Base-by-base conservation (phyloP, 768 basidiomycete genomes). In the Daedaleopsis nitida region DNA sequence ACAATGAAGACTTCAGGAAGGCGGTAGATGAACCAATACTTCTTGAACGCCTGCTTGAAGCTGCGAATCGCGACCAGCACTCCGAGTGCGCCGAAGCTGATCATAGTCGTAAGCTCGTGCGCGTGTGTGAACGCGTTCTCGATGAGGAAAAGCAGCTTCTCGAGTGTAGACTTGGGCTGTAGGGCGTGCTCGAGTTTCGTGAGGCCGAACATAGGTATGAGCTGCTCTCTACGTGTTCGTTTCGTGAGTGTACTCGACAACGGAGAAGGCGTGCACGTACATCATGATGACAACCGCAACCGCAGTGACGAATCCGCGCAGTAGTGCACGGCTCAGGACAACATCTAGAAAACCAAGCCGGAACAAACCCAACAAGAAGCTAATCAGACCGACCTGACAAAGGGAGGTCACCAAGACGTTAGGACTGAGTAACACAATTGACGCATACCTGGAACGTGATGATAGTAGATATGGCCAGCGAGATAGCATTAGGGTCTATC, bases 331-430 rank as follows among this genome's bases (percentile, higher is more conserved):
- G 67, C 92, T 94, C 32, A 98, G 82, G 6, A 96, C 91, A 13
- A 96, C 95, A 71, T 98, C 96, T 55, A 96, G 85, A 74, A 96
- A 96, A 2, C 95, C 94, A 11, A 98, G 79, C 24, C 94, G 83
- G 70, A 96, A 88, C 67, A 96, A 84, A 3, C 96, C 96, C 34
- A 97, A 81, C 24, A 91, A 72, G 61, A 92, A 94, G 1, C 93
- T 88, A 65, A 97, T 89, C 35, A 96, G 66, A 42, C 94, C 94
- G 65, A 88, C 90, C 90, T 92, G 43, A 21, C 3, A 24, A 13
- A 13, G 11, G 39, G 17, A 42, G 21, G 7, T 6, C 2, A 11
- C 13, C 24, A 21, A 24, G 47, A 10, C 12, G 13, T 2, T 4
- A 5, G 19, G 4, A 21, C 14, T 21, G 23, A 6, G n/a, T n/a